These are phyloP conservation scores for Cryptococcus floricola DNA, from an alignment of 1,284 basidiomycete species.

Conservation along the genomic window DNA sequence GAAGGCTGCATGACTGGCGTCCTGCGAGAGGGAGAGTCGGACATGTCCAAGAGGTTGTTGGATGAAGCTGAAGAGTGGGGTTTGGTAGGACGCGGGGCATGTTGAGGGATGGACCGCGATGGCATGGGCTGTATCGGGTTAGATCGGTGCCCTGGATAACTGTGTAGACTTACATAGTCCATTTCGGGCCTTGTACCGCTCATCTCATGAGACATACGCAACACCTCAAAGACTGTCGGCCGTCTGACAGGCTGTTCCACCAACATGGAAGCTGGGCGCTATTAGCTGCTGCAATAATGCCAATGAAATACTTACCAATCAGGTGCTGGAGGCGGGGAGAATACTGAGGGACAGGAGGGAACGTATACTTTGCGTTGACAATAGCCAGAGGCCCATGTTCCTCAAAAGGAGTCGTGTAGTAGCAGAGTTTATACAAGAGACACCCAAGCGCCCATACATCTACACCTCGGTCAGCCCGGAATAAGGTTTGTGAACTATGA, in stretches of 20 bases:
- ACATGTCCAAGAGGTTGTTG: slow-evolving; percentile 47
- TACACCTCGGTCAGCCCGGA: slow-evolving; percentile 17
- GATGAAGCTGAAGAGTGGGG: slow-evolving; percentile 9
- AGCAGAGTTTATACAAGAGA: slow-evolving; percentile 79
- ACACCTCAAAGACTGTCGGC: slow-evolving; percentile 74
- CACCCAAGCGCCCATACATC: slow-evolving; percentile 76
- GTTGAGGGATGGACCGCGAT: slow-evolving; percentile 11
- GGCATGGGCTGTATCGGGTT: slow-evolving; percentile 20
- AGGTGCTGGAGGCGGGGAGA: slow-evolving; percentile 78
- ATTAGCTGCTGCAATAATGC: not conserved
- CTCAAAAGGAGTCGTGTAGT: slow-evolving; percentile 98
- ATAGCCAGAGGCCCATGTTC: slow-evolving; percentile 95
- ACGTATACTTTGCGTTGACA: slow-evolving; percentile 91
- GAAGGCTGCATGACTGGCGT: slow-evolving; percentile 23
- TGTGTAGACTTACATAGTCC: slow-evolving; percentile 55
- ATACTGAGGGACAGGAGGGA: slow-evolving; percentile 89
- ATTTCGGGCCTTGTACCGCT: slow-evolving; percentile 77
- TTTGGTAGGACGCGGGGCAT: slow-evolving; percentile 6
- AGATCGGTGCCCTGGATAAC: not conserved
- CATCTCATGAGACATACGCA: slow-evolving; percentile 69
- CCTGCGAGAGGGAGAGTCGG: slow-evolving; percentile 23
- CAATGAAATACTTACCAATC: slow-evolving; percentile 62
- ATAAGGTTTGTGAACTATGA: not conserved
- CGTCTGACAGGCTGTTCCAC: slow-evolving; percentile 78
- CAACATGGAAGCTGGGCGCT: slow-evolving; percentile 72